Percentiles rank a stretch among this genome's conserved stretches.
These are phyloP conservation scores for Candida multigemmis DNA, from an alignment of 805 yeast genomes.

Conservation along the genomic window DNA sequence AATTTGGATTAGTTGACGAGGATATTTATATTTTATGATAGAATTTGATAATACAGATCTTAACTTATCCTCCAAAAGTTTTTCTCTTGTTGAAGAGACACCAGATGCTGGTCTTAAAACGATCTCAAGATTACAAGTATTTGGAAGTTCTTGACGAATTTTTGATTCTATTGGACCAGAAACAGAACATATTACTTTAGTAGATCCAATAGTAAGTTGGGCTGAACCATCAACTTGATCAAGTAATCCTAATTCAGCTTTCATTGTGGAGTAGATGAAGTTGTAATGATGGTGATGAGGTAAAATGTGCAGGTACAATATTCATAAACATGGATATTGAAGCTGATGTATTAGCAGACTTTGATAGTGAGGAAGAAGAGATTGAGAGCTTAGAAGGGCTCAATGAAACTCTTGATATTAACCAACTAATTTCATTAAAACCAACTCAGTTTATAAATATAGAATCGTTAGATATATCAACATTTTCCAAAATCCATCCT, in stretches of 20 bases:
- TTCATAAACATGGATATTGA: slow-evolving; percentile 21
- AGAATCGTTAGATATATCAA: slow-evolving; percentile 12
- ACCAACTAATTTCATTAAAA: too few relatives aligned
- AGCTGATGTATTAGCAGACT: slow-evolving; percentile 32
- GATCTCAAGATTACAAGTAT: slow-evolving; percentile 67
- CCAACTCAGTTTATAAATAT: too few relatives aligned
- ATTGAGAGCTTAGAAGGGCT: slow-evolving; percentile 1
- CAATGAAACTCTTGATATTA: too few relatives aligned
- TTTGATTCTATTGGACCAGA: slow-evolving; percentile 89
- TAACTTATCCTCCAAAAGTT: slow-evolving; percentile 62
- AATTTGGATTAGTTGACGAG: slow-evolving; percentile 53
- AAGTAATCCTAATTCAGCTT: slow-evolving; percentile 23
- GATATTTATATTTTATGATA: slow-evolving; percentile 56
- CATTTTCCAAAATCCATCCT: slow-evolving; percentile 12
- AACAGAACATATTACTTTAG: slow-evolving; percentile 64
- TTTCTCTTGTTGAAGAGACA: slow-evolving; percentile 66
- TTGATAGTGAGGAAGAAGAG: slow-evolving; percentile 15
- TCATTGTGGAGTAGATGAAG: slow-evolving; percentile 2
- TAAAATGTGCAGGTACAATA: neutral
- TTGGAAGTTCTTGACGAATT: slow-evolving; percentile 76
- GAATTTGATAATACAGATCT: slow-evolving; percentile 51
- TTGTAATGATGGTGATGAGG: slow-evolving; percentile 1
- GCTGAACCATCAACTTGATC: slow-evolving; percentile 78
- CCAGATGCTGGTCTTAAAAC: slow-evolving; percentile 75
- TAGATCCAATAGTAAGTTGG: slow-evolving; percentile 37